These are phyloP conservation scores for Debaryomyces singareniensis DNA, from an alignment of 1,139 yeast species.

Conservation along the genomic window DNA sequence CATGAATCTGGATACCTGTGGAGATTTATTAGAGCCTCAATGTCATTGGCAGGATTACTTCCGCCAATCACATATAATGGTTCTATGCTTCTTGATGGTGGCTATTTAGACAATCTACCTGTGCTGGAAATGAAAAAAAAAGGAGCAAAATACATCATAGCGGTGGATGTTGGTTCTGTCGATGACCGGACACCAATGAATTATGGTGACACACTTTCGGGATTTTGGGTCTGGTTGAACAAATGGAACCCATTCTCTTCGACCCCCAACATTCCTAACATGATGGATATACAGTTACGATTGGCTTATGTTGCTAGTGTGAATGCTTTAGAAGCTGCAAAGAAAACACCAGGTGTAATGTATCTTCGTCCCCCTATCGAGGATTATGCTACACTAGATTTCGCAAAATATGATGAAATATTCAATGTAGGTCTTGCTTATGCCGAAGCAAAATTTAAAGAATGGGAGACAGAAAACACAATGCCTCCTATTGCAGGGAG, in stretches of 20 bases:
- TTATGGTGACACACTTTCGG: constrained; percentile 90
- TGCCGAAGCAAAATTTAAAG: constrained; percentile 54
- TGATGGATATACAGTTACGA: constrained; percentile 92
- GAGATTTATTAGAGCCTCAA: constrained; percentile 92
- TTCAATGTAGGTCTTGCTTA: constrained; percentile 74
- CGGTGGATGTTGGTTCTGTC: constrained; percentile 95
- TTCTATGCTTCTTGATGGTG: constrained; percentile 91
- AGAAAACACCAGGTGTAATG: constrained; percentile 77
- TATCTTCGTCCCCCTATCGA: constrained; percentile 94
- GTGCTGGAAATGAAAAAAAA: constrained; percentile 84
- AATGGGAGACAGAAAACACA: constrained; percentile 46
- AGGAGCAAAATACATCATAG: constrained; percentile 84
- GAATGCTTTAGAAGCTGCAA: constrained; percentile 84
- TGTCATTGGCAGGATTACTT: constrained; percentile 90
- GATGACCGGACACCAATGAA: constrained; percentile 89
- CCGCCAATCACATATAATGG: constrained; percentile 91
- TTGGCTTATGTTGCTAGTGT: constrained; percentile 94
- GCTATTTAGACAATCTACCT: constrained; percentile 89
- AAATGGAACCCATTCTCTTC: constrained; percentile 86
- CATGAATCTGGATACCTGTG: constrained; percentile 92
- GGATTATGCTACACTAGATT: constrained; percentile 83
- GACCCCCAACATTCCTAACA: constrained; percentile 84
- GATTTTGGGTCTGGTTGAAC: constrained; percentile 84
- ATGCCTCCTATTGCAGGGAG: constrained; percentile 62
- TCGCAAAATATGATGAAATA: constrained; percentile 87